Evolutionary conservation across 2,329 filamentous ascomycete genomes (phyloP), one percentile per base, ranked within the genome.

Genomic region (Fusarium mundagurra): DNA sequence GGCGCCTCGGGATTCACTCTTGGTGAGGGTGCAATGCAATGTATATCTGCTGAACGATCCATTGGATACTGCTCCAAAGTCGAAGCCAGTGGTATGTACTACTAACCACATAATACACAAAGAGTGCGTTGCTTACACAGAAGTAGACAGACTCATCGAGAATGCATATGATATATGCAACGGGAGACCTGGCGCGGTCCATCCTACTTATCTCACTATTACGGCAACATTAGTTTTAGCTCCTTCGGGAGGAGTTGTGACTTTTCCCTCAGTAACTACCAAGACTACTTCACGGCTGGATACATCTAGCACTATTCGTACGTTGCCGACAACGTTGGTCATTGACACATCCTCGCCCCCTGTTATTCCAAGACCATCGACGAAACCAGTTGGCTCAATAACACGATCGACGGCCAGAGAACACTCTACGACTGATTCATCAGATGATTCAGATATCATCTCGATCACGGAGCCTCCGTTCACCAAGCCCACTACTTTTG

Each of bases 1-100:
- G 91, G 91, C 14, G 82, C 81, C 18, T 88, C 88, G 36, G 91
- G 90, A 16, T 92, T 91, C 76, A 94, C 93, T 4, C 78, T 94
- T 54, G 92, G 92, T n/a, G 93, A 94, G 82, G 92, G 88, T 17
- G 91, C 90, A 9, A 82, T 94, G 71, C 88, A 92, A 77, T 95
- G 93, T 80, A 86, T 93, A 39, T 84, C 88, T 14, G 88, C 88
- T 13, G 87, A 89, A 77, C 82, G 79, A 64, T 81, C 81, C 41
- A 77, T 86, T 50, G 87, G 87, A 6, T 82, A 82, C 20, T 95
- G 93, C 80, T 80, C 83, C 9, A 83, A 84, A 7, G 77, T 82
- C 17, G 86, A 88, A 38, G 80, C 79, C 9, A 78, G 64, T 63
- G 76, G 83, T 84, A 76, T 67, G 82, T 76, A 29, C 47, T 51